Base-by-base conservation (phyloP, 2,329 filamentous ascomycete species). In the Aspergillus quadricinctus region DNA sequence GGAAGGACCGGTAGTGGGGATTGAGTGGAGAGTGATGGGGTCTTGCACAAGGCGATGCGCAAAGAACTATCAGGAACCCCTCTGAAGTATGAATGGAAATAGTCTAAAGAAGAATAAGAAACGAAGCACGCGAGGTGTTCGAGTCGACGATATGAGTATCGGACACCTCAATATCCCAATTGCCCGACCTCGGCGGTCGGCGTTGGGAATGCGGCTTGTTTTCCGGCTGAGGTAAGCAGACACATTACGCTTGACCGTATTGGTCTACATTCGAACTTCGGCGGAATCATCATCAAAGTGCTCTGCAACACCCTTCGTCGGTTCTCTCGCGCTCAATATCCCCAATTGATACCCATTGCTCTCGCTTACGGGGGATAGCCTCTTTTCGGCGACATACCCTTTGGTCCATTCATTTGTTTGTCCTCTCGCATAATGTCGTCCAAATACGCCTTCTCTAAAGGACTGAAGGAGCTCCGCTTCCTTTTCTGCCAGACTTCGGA, bases 401-500 rank as follows among this genome's bases (percentile, higher is more conserved):
- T 37, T 48, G 50, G 28, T 31, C 43, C 46, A 49, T 43, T 48
- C 29, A 50, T 31, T 49, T 53, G n/a, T 49, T 27, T 48, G 27
- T 48, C 45, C 19, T 53, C 50, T 62, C 48, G 54, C 60, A 66
- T 72, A 81, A 97, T 97, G 94, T 90, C 92, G 66, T 81, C 83
- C 78, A 96, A 94, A 83, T 97, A 96, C 80, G 90, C 87, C 68
- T 99, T 99, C 79, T 84, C 86, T 66, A 88, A 91, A 76, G 81
- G 86, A 64, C 83, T 99, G 75, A 96, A 92, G 83, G 94, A 99
- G 83, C 83, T 99, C 74, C 89, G 94, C 74, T 99, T 99, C 80
- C 83, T 96, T 69, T 93, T 97, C 80, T 97, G 94, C 82, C 93
- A 97, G 79, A 92, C 90, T 53, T 90, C 89, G 64, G 89, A 96